phyloP scores from a whole-genome alignment of 257 asterid genomes.

The Nicotiana undulata region DNA sequence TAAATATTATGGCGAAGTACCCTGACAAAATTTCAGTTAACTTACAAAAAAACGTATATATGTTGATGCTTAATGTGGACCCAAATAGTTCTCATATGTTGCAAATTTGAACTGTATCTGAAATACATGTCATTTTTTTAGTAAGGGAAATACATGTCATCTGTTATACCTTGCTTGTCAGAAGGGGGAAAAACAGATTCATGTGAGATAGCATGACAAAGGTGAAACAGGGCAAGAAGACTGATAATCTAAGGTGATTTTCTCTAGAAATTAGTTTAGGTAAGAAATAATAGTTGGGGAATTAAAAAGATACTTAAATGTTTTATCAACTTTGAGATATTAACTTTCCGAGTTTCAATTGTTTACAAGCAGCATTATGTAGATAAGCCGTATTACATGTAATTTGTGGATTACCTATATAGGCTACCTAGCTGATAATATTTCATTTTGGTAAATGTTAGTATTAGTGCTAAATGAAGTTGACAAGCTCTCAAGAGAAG shows the following conservation, averaged over 20 bases:
- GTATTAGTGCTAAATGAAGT: conserved; percentile 94
- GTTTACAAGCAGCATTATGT: not conserved
- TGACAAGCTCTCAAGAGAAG: conserved; percentile 97
- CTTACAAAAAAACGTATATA: not conserved
- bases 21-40: not conserved
- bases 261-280: not conserved
- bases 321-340: not conserved
- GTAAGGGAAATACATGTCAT: not conserved
- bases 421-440: conserved; percentile 18
- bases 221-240: not conserved
- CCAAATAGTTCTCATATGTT: too few relatives aligned
- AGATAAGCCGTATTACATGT: not conserved
- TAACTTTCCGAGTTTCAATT: not conserved
- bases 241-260: not conserved
- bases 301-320: not conserved
- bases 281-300: not conserved
- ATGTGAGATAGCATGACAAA: not conserved
- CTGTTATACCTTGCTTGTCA: not conserved
- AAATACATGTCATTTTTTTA: not conserved
- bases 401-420: conserved; percentile 8
- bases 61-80: too few relatives aligned
- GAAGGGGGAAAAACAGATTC: not conserved
- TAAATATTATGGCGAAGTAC: too few relatives aligned
- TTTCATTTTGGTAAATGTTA: conserved; percentile 24
- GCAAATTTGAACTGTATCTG: too few relatives aligned